Evolutionary conservation across 2,329 filamentous ascomycete genomes (phyloP), one percentile per base, ranked within the genome.

Genomic region (Claviceps citrina): DNA sequence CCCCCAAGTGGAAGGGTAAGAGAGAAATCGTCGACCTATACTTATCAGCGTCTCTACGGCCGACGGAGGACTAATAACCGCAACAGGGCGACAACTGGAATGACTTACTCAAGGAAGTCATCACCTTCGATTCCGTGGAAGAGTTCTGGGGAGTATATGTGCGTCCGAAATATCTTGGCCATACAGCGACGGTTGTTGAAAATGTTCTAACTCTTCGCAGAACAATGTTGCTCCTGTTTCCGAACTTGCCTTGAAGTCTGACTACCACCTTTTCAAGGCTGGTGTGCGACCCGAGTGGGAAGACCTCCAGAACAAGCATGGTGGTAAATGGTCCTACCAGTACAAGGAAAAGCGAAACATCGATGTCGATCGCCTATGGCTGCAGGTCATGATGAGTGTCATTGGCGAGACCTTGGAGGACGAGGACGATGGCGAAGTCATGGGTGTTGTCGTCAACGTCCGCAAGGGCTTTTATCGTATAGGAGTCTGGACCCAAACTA

Each of bases 141-240:
- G 93, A 98, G 63, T 98, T 98, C 66, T 98, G 91, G 91, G 91
- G 91, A 44, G 84, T 98, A 59, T 96, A 96, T 65, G 93, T 98
- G 73, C 61, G 87, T 70, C 4, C 12, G 15, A 7, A 5, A 10
- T 9, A 31, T 5, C 24, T 38, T 43, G 43, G 43, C 45, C 36
- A 39, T 44, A 7, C 12, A 36, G 15, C 6, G 5, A 3, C 6
- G 7, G 13, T 12, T 12, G 15, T 31, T 5, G 43, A 26, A 25
- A 36, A 22, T 38, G 38, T 28, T 52, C 44, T 49, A 28, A 45
- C 26, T 18, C 30, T 38, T 15, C 24, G 16, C 43, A 98, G 93
- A 98, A 98, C 74, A 98, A 98, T 64, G 95, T 98, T 61, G 85
- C 89, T 38, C 81, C 87, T 32, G 89, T 93, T 52, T 95, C 89